Conservation (phyloP, 139 green algal genomes). For the Chlamydomonas eustigma region DNA sequence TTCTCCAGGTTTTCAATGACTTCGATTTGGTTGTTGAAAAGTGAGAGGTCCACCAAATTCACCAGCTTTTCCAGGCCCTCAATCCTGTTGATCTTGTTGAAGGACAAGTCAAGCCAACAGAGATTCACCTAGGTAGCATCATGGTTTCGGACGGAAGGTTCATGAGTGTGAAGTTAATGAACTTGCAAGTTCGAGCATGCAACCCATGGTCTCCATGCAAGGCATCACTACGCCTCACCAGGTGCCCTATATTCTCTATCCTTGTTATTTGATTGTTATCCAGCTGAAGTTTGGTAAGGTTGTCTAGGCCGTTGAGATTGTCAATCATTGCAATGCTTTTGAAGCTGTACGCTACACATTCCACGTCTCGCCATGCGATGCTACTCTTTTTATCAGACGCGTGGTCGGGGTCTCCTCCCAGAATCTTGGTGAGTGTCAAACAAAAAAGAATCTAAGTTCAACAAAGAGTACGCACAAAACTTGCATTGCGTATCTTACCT, state of each 20-base stretch:
- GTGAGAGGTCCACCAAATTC: slow-evolving; percentile 72
- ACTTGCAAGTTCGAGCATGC: too few relatives aligned
- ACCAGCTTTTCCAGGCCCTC: slow-evolving; percentile 70
- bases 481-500: slow-evolving; percentile 42
- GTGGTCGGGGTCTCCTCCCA: slow-evolving; percentile 39
- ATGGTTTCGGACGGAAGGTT: too few relatives aligned
- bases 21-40: slow-evolving; percentile 79
- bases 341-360: slow-evolving; percentile 70
- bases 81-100: slow-evolving; percentile 81
- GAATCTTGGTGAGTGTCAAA: slow-evolving; percentile 29
- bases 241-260: slow-evolving; percentile 72
- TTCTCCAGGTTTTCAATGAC: slow-evolving; percentile 63
- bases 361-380: slow-evolving; percentile 56
- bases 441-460: too few relatives aligned
- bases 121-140: slow-evolving; percentile 25
- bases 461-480: not conserved
- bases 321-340: slow-evolving; percentile 58
- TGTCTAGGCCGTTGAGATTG: slow-evolving; percentile 65
- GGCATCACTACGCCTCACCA: slow-evolving; percentile 58
- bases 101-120: slow-evolving; percentile 81
- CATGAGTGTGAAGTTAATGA: not conserved
- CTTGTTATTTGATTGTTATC: slow-evolving; percentile 79
- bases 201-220: too few relatives aligned
- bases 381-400: slow-evolving; percentile 58
- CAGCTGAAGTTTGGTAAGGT: slow-evolving; percentile 75